Evolutionary conservation across 1,139 yeast genomes (phyloP).

Genomic region (Saccharomyces hybrid): DNA sequence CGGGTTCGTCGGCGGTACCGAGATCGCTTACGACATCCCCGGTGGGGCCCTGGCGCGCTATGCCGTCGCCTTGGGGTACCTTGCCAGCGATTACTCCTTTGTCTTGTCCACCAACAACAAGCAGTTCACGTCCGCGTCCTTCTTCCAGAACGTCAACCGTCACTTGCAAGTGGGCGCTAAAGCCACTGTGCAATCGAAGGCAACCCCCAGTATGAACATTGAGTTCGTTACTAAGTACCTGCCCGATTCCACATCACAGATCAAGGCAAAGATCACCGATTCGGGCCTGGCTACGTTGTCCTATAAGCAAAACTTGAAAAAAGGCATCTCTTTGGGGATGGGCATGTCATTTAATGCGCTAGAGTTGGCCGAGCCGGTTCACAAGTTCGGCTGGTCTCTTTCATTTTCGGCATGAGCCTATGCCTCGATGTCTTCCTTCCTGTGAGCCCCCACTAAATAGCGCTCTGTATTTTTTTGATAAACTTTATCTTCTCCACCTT

Average conservation of each 20-base stretch:
- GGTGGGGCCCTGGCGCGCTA: conserved; percentile 89
- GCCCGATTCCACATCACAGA: conserved; percentile 77
- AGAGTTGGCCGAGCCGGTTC: conserved; percentile 93
- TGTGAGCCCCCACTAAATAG: neutral
- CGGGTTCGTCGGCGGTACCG: conserved; percentile 96
- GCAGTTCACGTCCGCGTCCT: conserved; percentile 87
- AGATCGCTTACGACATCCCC: conserved; percentile 91
- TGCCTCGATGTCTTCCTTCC: neutral
- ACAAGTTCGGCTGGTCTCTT: conserved; percentile 92
- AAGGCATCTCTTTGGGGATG: conserved; percentile 92
- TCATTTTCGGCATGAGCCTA: conserved; percentile 30
- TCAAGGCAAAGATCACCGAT: conserved; percentile 95
- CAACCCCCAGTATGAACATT: conserved; percentile 63
- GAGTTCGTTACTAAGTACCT: conserved; percentile 94
- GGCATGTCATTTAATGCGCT: conserved; percentile 96
- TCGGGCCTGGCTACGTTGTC: conserved; percentile 90
- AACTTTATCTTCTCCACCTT: neutral
- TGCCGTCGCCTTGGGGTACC: conserved; percentile 91
- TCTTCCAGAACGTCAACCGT: conserved; percentile 92
- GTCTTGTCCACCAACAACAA: conserved; percentile 85
- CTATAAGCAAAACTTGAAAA: conserved; percentile 90
- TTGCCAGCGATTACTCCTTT: conserved; percentile 79
- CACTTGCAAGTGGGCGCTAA: conserved; percentile 95
- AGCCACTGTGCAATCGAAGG: conserved; percentile 90
- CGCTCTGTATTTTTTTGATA: no score